Conservation (phyloP, 805 yeast species). For the Cyberlindnera subsufficiens region DNA sequence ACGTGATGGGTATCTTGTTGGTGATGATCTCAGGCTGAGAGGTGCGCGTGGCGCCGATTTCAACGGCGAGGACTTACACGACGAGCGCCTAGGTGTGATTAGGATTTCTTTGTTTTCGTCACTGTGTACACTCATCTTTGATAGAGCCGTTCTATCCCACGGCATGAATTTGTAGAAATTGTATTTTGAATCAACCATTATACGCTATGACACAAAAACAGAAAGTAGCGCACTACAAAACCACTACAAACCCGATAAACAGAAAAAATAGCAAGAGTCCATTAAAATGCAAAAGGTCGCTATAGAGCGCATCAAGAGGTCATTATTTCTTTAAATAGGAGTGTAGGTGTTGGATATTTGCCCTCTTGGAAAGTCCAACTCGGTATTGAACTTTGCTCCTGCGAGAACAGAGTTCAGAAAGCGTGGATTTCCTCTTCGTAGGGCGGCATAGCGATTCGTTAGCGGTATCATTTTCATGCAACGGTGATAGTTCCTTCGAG, state of each 20-base stretch:
- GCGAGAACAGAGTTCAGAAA: constrained; percentile 11
- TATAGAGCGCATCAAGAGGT: neutral
- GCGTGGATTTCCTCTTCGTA: constrained; percentile 9
- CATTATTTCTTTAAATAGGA: constrained; percentile 9
- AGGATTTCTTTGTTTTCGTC: neutral
- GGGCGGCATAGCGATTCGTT: neutral
- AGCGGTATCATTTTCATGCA: neutral
- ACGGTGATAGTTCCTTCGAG: no score
- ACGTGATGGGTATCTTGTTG: neutral
- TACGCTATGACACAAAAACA: no score
- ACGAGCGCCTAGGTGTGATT: neutral
- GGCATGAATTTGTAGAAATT: no score
- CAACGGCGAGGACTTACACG: neutral
- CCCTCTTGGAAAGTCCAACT: constrained; percentile 22
- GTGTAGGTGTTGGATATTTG: constrained; percentile 17
- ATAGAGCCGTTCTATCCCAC: no score
- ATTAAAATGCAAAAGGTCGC: neutral
- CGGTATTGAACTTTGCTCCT: constrained; percentile 11
- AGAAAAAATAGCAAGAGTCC: neutral
- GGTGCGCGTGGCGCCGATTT: no score
- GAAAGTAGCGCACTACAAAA: no score
- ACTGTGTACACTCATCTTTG: neutral
- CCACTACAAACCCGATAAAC: no score
- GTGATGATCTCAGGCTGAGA: neutral
- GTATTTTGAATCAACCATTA: no score